Conservation (phyloP, 2,329 filamentous ascomycete species). For the Fusarium staphyleae region DNA sequence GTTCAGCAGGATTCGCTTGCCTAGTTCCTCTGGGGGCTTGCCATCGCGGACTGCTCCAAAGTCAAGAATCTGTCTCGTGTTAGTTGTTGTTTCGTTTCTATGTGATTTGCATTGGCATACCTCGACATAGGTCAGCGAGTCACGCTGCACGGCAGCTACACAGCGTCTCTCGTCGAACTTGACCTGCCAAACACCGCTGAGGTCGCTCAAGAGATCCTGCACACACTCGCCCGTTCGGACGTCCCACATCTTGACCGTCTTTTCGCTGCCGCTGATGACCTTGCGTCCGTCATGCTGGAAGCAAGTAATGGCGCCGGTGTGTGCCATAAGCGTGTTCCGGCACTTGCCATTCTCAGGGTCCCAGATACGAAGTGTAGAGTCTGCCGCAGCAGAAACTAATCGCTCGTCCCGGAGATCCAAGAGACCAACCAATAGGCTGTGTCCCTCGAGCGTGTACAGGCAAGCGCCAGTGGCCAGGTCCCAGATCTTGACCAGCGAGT, state of each 20-base stretch:
- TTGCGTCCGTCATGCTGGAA: constrained; percentile 98
- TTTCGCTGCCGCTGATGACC: constrained; percentile 94
- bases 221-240: constrained; percentile 90
- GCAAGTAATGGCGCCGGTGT: constrained; percentile 97
- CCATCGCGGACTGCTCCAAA: constrained; percentile 95
- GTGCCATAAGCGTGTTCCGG: constrained; percentile 87
- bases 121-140: constrained; percentile 93
- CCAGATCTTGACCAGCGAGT: constrained; percentile 98
- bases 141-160: constrained; percentile 93
- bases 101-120: constrained; percentile 59
- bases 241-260: constrained; percentile 99
- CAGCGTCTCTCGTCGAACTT: constrained; percentile 96
- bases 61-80: constrained; percentile 78
- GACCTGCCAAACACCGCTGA: constrained; percentile 99
- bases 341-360: constrained; percentile 92
- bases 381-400: constrained; percentile 92
- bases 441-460: constrained; percentile 89
- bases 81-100: background rate
- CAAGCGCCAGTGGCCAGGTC: constrained; percentile 85
- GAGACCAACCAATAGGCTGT: constrained; percentile 89
- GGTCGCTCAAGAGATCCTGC: constrained; percentile 88
- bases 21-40: constrained; percentile 76
- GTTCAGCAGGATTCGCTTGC: constrained; percentile 76
- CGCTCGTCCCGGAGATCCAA: constrained; percentile 88
- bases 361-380: constrained; percentile 96